Percentiles rank a stretch among this genome's conserved stretches.
Evolutionary conservation across 164 flowering plant genomes (phyloP).

Genomic region (Brasenia schreberi): DNA sequence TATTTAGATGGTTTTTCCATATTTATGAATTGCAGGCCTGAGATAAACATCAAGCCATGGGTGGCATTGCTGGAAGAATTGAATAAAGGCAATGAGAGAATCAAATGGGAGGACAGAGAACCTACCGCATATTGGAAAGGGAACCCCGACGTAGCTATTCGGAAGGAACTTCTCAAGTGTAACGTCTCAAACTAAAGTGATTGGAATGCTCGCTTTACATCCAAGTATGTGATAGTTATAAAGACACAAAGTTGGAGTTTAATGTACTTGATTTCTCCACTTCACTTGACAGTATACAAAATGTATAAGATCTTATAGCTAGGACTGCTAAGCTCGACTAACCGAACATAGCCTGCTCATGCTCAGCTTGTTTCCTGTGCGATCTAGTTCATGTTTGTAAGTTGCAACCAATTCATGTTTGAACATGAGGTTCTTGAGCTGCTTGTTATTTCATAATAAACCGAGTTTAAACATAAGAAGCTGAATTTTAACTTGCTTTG

Average conservation of each 20-base stretch:
- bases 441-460: too few relatives aligned
- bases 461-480: too few relatives aligned
- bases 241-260: too few relatives aligned
- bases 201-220: conserved; percentile 38
- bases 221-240: conserved; percentile 16
- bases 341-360: not conserved
- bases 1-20: not conserved
- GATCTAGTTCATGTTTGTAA: too few relatives aligned
- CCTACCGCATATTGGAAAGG: conserved; percentile 75
- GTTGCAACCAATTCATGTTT: too few relatives aligned
- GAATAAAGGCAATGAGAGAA: conserved; percentile 26
- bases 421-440: too few relatives aligned
- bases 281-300: too few relatives aligned
- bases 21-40: conserved; percentile 28
- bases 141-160: conserved; percentile 21
- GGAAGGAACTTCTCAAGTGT: conserved; percentile 36
- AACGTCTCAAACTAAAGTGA: conserved; percentile 27
- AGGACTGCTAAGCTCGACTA: not conserved
- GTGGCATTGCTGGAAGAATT: conserved; percentile 16
- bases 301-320: too few relatives aligned
- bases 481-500: too few relatives aligned
- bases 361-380: too few relatives aligned
- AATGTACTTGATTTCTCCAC: too few relatives aligned
- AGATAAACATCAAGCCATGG: conserved; percentile 55
- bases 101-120: conserved; percentile 39